A percentile compares a stretch with the other conserved stretches of the same genome.
phyloP scores from a whole-genome alignment of 345 rosid genomes.

The Theobroma cacao region DNA sequence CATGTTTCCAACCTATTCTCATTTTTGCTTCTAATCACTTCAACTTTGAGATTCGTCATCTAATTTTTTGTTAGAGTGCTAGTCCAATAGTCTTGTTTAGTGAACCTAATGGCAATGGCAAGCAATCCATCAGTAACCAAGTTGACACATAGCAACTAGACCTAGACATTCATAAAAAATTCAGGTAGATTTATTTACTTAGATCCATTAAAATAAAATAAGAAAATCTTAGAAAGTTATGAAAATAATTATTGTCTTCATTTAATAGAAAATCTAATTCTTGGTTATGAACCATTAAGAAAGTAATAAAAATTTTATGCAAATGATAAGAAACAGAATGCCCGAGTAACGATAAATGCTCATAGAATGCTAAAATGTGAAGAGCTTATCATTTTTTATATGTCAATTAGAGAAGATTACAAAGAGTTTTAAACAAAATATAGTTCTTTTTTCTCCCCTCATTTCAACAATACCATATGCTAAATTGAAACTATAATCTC shows the following conservation, averaged over 20 bases:
- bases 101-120: constrained; percentile 98
- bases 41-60: too few relatives aligned
- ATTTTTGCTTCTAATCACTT: too few relatives aligned
- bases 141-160: constrained; percentile 98
- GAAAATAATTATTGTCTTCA: neutral
- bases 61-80: too few relatives aligned
- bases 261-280: neutral
- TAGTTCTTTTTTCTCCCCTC: neutral
- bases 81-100: constrained; percentile 93
- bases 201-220: constrained; percentile 4
- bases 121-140: constrained; percentile 99
- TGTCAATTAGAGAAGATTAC: constrained; percentile 2
- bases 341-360: neutral
- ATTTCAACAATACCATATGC: neutral
- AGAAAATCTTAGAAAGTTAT: neutral
- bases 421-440: neutral
- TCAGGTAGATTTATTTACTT: constrained; percentile 3
- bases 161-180: constrained; percentile 43
- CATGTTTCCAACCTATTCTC: too few relatives aligned
- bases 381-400: neutral
- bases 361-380: neutral
- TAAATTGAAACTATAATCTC: neutral
- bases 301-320: neutral
- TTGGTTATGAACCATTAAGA: neutral
- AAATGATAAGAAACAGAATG: neutral